Evolutionary conservation across 75 land plant species (phyloP), one percentile per base, ranked within the genome.

Genomic region (Cunninghamia lanceolata): DNA sequence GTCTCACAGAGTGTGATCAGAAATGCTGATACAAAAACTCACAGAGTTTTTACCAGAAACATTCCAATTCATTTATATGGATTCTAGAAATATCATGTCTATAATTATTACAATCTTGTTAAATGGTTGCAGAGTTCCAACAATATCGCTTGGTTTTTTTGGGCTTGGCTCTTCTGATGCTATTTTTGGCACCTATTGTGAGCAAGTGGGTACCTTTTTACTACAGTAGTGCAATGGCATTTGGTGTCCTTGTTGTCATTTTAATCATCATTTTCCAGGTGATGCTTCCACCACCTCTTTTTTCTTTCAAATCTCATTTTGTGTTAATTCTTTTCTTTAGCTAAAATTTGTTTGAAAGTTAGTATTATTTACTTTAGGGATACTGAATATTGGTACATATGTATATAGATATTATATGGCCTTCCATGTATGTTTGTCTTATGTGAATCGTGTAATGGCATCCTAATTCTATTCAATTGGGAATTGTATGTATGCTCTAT

Each of bases 141-240:
- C 86, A 88, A 45, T 95, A 92, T 92, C 96, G 96, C 17, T 54
- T 95, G 34, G 42, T 91, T 36, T 95, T 94, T 85, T 91, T 98
- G 84, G 92, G 87, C 35, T 14, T 91, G 47, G 99, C 96, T 47
- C 87, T 96, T 84, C 82, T 88, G 38, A 68, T 95, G 77, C 87
- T 95, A 66, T 81, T 98, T 73, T 19, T 94, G 70, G 96, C 99
- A 47, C 96, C 98, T 53, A 84, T 96, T 88, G 93, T 98, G 75
- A 98, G 99, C 88, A 86, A 84, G 34, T 98, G 96, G 95, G 98
- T 94, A 38, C 99, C 99, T 40, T 96, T 98, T 86, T 98, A 98
- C 70, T 98, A 98, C 66, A 93, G 96, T 92, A 96, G 94, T 88
- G 97, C 98, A 36, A 98, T 98, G 99, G 91, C 86, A 32, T 87